Evolutionary conservation across 176 grass and related monocot species (phyloP).

Genomic region (Cenchrus americanus): DNA sequence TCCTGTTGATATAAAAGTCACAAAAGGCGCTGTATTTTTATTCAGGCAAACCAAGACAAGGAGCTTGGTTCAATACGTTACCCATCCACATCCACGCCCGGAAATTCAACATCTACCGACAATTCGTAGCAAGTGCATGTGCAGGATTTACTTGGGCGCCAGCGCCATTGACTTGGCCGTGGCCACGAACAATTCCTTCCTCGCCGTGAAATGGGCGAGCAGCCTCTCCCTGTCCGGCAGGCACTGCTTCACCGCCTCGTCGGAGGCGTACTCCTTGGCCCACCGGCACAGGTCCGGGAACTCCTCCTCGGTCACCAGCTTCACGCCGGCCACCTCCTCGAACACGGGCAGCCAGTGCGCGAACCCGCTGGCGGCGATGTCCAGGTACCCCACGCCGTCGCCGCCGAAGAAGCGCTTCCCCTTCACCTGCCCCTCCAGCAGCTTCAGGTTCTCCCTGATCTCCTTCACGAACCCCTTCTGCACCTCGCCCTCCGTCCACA

Average conservation of each 20-base stretch:
- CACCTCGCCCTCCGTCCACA: conserved; percentile 57
- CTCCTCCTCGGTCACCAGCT: too few relatives aligned
- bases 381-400: conserved; percentile 44
- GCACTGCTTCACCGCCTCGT: conserved; percentile 27
- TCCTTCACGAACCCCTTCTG: conserved; percentile 44
- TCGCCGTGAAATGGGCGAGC: conserved; percentile 23
- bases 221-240: conserved; percentile 39
- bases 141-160: not conserved
- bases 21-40: too few relatives aligned
- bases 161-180: not conserved
- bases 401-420: conserved; percentile 67
- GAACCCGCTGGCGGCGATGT: conserved; percentile 11
- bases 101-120: too few relatives aligned
- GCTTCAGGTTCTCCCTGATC: conserved; percentile 37
- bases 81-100: too few relatives aligned
- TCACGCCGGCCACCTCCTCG: too few relatives aligned
- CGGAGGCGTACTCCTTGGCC: conserved; percentile 14
- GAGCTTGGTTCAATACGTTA: too few relatives aligned
- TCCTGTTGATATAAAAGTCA: too few relatives aligned
- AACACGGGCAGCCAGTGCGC: too few relatives aligned
- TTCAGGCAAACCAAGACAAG: too few relatives aligned
- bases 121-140: too few relatives aligned
- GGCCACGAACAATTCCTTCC: not conserved
- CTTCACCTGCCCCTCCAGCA: conserved; percentile 17
- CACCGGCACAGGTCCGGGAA: too few relatives aligned